Evolutionary conservation across 2,329 filamentous ascomycete genomes (phyloP).

Genomic region (Aspergillus caelatus): DNA sequence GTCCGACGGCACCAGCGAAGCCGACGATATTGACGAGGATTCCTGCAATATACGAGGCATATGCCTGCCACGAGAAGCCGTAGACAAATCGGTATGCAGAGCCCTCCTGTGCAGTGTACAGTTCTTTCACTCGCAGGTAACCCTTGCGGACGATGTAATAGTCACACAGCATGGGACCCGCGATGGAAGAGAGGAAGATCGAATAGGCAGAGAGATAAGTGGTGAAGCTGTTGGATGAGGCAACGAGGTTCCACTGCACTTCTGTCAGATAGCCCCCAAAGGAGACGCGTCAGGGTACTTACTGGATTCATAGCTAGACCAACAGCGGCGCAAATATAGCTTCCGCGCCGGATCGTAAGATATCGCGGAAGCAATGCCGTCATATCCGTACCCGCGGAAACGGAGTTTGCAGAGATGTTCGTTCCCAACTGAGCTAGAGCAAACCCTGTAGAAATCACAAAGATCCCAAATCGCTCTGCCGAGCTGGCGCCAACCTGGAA

Average conservation of each 20-base stretch:
- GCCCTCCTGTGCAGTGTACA: conserved; percentile 69
- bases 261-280: conserved; percentile 3
- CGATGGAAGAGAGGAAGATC: conserved; percentile 91
- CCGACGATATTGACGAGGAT: conserved; percentile 91
- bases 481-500: conserved; percentile 72
- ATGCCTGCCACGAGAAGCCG: conserved; percentile 82
- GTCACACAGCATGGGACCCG: conserved; percentile 85
- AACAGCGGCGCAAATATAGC: conserved; percentile 79
- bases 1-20: conserved; percentile 79
- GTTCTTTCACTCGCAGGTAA: conserved; percentile 74
- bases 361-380: conserved; percentile 78
- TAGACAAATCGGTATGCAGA: conserved; percentile 71
- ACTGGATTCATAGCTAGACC: conserved; percentile 84
- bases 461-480: conserved; percentile 72
- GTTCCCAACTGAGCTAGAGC: conserved; percentile 81
- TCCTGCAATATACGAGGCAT: conserved; percentile 77
- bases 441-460: conserved; percentile 71
- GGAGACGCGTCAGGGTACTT: conserved; percentile 16
- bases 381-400: conserved; percentile 81
- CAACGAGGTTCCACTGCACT: conserved; percentile 67
- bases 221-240: conserved; percentile 77
- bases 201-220: conserved; percentile 91
- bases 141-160: conserved; percentile 86
- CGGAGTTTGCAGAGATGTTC: conserved; percentile 84
- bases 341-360: conserved; percentile 82